Base-by-base conservation (phyloP, 768 basidiomycete genomes). In the Suillus ampliporus region DNA sequence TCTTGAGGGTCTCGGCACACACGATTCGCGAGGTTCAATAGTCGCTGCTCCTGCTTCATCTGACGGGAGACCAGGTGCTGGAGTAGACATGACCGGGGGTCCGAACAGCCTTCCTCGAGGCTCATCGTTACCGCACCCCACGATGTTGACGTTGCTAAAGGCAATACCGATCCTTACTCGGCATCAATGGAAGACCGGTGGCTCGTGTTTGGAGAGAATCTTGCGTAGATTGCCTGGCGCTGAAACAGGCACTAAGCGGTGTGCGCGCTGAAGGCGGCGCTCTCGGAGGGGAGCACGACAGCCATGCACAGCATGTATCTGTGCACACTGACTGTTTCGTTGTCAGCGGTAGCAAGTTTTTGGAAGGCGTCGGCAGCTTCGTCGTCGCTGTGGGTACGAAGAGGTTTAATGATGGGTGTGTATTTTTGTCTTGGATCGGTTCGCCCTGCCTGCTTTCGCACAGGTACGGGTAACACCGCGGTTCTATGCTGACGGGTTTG, bases 341-440 rank as follows among this genome's bases (percentile, higher is more conserved):
- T 61, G 81, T 99, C 68, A 92, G 90, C 23, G 97, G 97, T 17
- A 88, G 87, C 72, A 99, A 97, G 76, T 92, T 99, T 44, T 78
- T 95, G 23, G 97, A 99, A 77, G 97, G 97, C 47, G 90, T 97
- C 50, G 97, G 97, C 28, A 84, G 81, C 62, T 99, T 99, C 54
- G 88, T 98, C 57, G 91, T 97, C 57, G 89, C 94, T 3, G 94
- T 99, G 54, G 97, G 97, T 13, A 87, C 86, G 15, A 92, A 89
- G 78, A 94, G 91, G 67, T 99, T 98, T 78, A 95, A 95, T 99
- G 93, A 97, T 97, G 89, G 91, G 95, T 97, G 70, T 40, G 89
- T 52, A 8, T 54, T 23, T 31, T 28, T 34, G n/a, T n/a, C n/a
- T n/a, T n/a, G n/a, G n/a, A n/a, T n/a, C n/a, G n/a, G n/a, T n/a